Evolutionary conservation across 441 rosid genomes (phyloP), one percentile per base, ranked within the genome.

Genomic region (Pelargonium cotyledonis): DNA sequence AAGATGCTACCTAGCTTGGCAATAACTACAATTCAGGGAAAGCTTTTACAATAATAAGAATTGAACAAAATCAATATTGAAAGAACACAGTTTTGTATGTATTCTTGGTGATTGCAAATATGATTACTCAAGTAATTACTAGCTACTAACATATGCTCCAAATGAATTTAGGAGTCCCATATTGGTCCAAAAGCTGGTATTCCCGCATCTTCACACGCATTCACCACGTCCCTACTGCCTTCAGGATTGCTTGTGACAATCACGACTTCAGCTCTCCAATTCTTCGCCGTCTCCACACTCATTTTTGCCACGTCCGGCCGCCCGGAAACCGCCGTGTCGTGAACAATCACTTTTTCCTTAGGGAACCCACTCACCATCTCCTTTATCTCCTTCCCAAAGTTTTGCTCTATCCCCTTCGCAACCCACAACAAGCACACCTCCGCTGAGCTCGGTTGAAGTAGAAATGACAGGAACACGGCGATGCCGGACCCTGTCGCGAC

Each of bases 401-500:
- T 92, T 9, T 86, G 83, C 74, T 85, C 85, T 12, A 89, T 74
- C 14, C 87, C 96, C 75, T 89, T 91, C 0, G 94, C 83, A 66
- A 89, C 89, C 91, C 95, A 91, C 2, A 91, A 71, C 68, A 89
- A 15, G 60, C 85, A 83, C 3, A 88, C 89, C 1, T 65, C 74
- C 0, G 92, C 88, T 26, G 72, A 69, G 64, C 90, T 78, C 1
- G 81, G 81, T 76, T 89, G 96, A 77, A 89, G 74, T 0, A 91
- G 82, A 65, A 89, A 87, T 1, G 97, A 89, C 68, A 88, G 53
- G 67, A 91, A 85, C 58, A 89, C 95, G 15, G 91, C 86, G 12
- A 91, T 89, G 5, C 97, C 95, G 0, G 95, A 89, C 12, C 92
- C 92, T 0, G 95, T 88, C 2, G 97, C 94, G 47, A 91, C 96